These are phyloP conservation scores for Elsinoe fawcettii DNA, from an alignment of 2,329 filamentous ascomycete genomes.

Conservation along the genomic window DNA sequence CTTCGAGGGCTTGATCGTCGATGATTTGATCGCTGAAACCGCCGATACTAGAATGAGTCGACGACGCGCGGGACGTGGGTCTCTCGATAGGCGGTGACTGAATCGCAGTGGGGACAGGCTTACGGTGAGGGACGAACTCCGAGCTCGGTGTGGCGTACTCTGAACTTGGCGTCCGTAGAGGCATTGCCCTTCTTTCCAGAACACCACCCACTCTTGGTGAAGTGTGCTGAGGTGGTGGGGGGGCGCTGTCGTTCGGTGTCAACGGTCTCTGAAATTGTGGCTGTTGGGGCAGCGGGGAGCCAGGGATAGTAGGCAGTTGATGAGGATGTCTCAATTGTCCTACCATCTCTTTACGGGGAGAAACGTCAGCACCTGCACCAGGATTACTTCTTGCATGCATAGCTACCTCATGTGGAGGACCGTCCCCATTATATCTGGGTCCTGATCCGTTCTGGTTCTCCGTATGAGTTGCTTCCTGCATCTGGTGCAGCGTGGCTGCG, in stretches of 20 bases:
- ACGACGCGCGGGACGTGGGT: constrained; percentile 7
- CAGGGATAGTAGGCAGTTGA: constrained; percentile 39
- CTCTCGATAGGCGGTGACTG: constrained; percentile 10
- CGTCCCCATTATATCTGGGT: constrained; percentile 26
- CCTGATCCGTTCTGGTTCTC: constrained; percentile 22
- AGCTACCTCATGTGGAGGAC: constrained; percentile 29
- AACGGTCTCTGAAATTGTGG: constrained; percentile 26
- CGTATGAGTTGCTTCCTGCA: constrained; percentile 56
- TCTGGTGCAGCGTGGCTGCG: constrained; percentile 67
- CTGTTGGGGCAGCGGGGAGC: constrained; percentile 36
- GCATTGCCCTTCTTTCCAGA: background rate
- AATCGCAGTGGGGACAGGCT: constrained; percentile 24
- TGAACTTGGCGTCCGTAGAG: background rate
- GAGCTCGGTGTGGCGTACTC: background rate
- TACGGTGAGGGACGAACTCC: constrained; percentile 20
- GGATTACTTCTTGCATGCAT: constrained; percentile 29
- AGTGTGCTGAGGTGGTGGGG: constrained; percentile 21
- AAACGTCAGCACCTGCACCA: constrained; percentile 48
- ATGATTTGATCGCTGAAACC: constrained; percentile 38
- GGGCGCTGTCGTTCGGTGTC: constrained; percentile 22
- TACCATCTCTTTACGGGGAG: constrained; percentile 42
- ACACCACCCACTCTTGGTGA: background rate
- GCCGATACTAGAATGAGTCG: constrained; percentile 31
- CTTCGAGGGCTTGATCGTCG: constrained; percentile 39
- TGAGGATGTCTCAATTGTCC: constrained; percentile 21